Base-by-base conservation (phyloP, 306 rosid species). In the Lagenaria siceraria region DNA sequence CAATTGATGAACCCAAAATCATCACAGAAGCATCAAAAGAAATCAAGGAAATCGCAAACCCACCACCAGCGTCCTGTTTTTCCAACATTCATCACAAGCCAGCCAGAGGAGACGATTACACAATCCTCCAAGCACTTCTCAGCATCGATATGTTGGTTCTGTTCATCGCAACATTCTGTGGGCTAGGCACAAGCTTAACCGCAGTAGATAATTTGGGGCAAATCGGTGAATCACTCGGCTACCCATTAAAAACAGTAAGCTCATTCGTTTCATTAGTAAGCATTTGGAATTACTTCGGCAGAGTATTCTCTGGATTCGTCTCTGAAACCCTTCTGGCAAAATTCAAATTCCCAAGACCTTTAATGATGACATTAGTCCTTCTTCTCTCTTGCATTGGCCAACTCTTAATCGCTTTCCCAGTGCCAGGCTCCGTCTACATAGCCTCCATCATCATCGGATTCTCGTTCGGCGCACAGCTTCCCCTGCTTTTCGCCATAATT, bases 271-370 rank as follows among this genome's bases (percentile, higher is more conserved):
- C 91, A 5, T 75, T 88, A 2, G 81, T 82, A 1, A 85, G 87
- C 82, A 85, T 84, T 21, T 88, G 91, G 89, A 88, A 88, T 81
- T 88, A 80, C 81, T 86, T 85, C 59, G 91, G 89, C 12, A 75
- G 87, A 18, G 85, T 83, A 5, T 85, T 85, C 36, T 59, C 89
- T 7, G 87, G 89, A 11, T 83, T 85, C 75, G 86, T 82, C 22
- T 88, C 88, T 0, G 92, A 88, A 71, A 58, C 27, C 10, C 79
- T 86, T 0, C 60, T 88, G 6, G 75, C 49, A 5, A 77, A n/a
- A 36, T 84, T 54, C 65, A 84, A 81, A 54, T 8, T 88, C 52
- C 92, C 89, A 0, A 49, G 89, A 10, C 79, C 92, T 2, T 43
- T 82, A 21, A 83, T 87, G 84, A 80, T 85, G 84, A 80, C 86